Percentiles rank a stretch among this genome's conserved stretches.
phyloP scores from a whole-genome alignment of 495 filamentous ascomycete genomes.

The Penicillium simplicissimum region DNA sequence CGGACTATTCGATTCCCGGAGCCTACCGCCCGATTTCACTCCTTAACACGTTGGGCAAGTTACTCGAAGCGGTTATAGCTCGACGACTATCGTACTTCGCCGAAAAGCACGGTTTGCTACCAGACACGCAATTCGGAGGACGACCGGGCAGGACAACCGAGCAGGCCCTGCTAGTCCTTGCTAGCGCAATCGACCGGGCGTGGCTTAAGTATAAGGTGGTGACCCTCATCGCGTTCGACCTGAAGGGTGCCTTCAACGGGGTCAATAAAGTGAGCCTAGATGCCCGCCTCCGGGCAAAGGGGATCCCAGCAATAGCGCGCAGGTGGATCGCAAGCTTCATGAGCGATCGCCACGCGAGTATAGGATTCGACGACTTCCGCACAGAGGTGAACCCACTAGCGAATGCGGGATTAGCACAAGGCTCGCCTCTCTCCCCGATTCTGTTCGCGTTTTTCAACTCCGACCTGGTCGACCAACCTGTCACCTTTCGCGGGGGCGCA shows the following conservation, averaged over 20 bases:
- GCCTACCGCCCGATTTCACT: constrained; percentile 34
- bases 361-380: constrained; percentile 29
- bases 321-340: constrained; percentile 29
- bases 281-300: constrained; percentile 14
- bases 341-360: constrained; percentile 8
- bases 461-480: constrained; percentile 26
- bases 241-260: constrained; percentile 34
- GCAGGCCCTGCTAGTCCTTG: constrained; percentile 24
- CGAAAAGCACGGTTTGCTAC: constrained; percentile 27
- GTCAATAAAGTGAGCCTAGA: constrained; percentile 30
- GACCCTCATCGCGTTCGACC: constrained; percentile 28
- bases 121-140: constrained; percentile 27
- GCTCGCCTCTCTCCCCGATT: constrained; percentile 30
- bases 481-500: constrained; percentile 20
- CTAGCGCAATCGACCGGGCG: constrained; percentile 28
- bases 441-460: constrained; percentile 32
- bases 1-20: constrained; percentile 27
- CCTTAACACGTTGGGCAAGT: constrained; percentile 32
- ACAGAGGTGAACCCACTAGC: constrained; percentile 10
- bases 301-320: constrained; percentile 21
- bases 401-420: constrained; percentile 30
- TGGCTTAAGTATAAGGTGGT: constrained; percentile 20
- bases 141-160: constrained; percentile 26
- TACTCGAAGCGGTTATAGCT: constrained; percentile 30
- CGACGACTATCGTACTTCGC: constrained; percentile 21